A percentile compares a stretch with the other conserved stretches of the same genome.
Conservation (phyloP, 2,329 filamentous ascomycete species). For the Thielaviopsis ethacetica region DNA sequence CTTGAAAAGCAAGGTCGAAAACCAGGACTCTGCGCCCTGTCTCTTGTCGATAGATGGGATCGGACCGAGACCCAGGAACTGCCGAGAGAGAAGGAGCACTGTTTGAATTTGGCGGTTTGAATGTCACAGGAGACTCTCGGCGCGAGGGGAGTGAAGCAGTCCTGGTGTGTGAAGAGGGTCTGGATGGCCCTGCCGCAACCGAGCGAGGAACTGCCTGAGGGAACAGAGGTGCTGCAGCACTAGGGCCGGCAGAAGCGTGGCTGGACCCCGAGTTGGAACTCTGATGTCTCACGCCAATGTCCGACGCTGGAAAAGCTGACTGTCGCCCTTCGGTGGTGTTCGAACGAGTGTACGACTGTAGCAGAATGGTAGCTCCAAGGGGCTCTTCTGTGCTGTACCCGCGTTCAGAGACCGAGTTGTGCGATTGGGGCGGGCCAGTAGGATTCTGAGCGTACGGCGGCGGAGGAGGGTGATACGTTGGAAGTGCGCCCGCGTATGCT, state of each 20-base stretch:
- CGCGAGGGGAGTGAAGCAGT: not conserved
- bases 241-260: not conserved
- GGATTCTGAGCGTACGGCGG: not conserved
- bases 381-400: not conserved
- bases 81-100: not conserved
- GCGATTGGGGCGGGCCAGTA: not conserved
- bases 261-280: not conserved
- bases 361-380: not conserved
- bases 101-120: not conserved
- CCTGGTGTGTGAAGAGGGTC: not conserved
- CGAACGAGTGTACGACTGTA: not conserved
- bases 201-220: not conserved
- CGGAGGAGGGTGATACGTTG: not conserved
- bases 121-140: not conserved
- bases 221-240: not conserved
- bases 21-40: not conserved
- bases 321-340: not conserved
- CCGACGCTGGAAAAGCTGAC: not conserved
- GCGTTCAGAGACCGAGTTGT: not conserved
- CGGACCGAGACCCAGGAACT: not conserved
- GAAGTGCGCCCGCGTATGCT: not conserved
- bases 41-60: not conserved
- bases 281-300: not conserved
- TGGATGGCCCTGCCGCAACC: not conserved
- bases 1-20: not conserved